Evolutionary conservation across 176 grass and related monocot species (phyloP).

Genomic region (Hyparrhenia diplandra): DNA sequence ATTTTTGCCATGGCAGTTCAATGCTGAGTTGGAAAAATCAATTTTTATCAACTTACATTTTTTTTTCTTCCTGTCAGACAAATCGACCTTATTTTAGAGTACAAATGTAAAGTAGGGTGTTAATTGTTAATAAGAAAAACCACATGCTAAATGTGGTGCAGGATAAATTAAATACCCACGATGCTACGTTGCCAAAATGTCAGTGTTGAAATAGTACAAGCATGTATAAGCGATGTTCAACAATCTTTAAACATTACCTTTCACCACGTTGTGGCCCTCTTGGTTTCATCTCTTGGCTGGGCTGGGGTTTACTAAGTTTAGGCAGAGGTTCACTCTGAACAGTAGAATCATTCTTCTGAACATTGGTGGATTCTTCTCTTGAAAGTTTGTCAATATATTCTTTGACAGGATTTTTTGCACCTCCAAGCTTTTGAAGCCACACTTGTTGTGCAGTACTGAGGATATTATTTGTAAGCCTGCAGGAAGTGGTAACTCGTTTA

Average conservation of each 20-base stretch:
- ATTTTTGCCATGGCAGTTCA: not conserved
- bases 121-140: not conserved
- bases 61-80: not conserved
- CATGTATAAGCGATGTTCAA: not conserved
- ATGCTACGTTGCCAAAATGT: not conserved
- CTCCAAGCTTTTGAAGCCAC: constrained; percentile 93
- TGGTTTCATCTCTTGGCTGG: constrained; percentile 44
- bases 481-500: constrained; percentile 12
- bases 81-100: not conserved
- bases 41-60: not conserved
- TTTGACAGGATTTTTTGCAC: constrained; percentile 80
- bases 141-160: no score
- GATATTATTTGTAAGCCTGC: constrained; percentile 96
- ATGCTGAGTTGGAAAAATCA: not conserved
- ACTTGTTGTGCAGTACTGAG: constrained; percentile 88
- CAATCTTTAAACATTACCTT: constrained; percentile 51
- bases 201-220: not conserved
- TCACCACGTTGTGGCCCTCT: constrained; percentile 51
- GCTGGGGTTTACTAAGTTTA: constrained; percentile 32
- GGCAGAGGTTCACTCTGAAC: constrained; percentile 36
- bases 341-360: constrained; percentile 38
- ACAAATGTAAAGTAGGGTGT: not conserved
- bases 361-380: constrained; percentile 44
- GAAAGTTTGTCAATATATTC: constrained; percentile 73
- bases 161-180: not conserved